These are phyloP conservation scores for Cyclotella baltica DNA, from an alignment of 108 stramenopile species.

Conservation along the genomic window DNA sequence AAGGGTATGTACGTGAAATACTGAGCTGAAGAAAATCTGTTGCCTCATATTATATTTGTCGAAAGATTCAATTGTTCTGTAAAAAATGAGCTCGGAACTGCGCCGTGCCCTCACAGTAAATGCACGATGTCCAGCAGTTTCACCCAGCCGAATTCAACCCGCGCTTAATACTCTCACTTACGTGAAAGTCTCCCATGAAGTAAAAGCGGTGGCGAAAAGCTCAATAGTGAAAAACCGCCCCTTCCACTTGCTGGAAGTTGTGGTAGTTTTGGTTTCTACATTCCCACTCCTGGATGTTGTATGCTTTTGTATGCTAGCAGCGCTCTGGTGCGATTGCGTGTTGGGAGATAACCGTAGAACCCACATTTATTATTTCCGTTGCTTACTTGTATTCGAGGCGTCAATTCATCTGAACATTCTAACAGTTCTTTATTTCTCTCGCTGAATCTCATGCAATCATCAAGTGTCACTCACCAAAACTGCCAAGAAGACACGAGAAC, in stretches of 20 bases:
- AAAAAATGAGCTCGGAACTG: constrained; percentile 29
- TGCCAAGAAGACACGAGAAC: constrained; percentile 91
- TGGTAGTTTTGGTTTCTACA: constrained; percentile 45
- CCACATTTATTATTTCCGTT: constrained; percentile 3
- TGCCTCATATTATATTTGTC: background rate
- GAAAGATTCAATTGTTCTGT: background rate
- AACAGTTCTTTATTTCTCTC: background rate
- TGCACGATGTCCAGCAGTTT: constrained; percentile 31
- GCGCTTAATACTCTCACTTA: constrained; percentile 29
- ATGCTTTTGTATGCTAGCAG: constrained; percentile 25
- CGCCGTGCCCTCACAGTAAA: constrained; percentile 35
- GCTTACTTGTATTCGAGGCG: background rate
- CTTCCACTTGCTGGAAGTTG: constrained; percentile 2
- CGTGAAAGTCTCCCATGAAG: constrained; percentile 35
- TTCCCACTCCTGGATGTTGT: constrained; percentile 46
- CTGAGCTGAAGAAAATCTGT: background rate
- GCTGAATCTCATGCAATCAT: no score
- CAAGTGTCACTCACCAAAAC: constrained; percentile 93
- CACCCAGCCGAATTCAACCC: constrained; percentile 32
- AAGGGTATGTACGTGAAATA: background rate
- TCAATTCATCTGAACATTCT: background rate
- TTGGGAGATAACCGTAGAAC: constrained; percentile 52
- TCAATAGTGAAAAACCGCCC: constrained; percentile 33
- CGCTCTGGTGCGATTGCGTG: constrained; percentile 44
- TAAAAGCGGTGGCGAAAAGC: constrained; percentile 47